phyloP scores from a whole-genome alignment of 1,284 basidiomycete genomes.

The Leccinum colubrinum region DNA sequence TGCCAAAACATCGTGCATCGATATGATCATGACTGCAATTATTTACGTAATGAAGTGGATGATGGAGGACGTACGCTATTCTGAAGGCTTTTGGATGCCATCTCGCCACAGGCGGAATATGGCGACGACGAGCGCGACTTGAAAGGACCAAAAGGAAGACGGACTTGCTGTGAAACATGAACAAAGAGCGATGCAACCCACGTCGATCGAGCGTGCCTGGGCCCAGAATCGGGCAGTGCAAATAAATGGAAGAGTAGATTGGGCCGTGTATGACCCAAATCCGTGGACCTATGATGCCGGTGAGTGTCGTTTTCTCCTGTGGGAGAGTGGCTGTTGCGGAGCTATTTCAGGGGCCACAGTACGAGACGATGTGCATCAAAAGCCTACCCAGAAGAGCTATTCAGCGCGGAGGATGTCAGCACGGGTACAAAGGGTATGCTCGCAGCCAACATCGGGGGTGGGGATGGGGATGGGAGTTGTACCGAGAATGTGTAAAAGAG shows the following conservation, averaged over 20 bases:
- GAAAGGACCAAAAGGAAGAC: conserved; percentile 28
- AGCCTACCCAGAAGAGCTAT: conserved; percentile 34
- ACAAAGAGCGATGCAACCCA: conserved; percentile 10
- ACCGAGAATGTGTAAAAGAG: conserved; percentile 46
- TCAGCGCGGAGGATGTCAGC: conserved; percentile 13
- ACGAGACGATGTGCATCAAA: conserved; percentile 18
- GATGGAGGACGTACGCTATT: conserved; percentile 60
- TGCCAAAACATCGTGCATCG: too few relatives aligned
- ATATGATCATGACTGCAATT: too few relatives aligned
- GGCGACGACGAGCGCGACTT: conserved; percentile 33
- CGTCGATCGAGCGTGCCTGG: conserved; percentile 44
- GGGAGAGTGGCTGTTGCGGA: conserved; percentile 28
- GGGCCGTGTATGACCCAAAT: conserved; percentile 19
- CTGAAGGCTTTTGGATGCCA: conserved; percentile 66
- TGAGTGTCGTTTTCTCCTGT: conserved; percentile 17
- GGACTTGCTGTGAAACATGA: conserved; percentile 28
- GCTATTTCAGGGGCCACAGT: conserved; percentile 25
- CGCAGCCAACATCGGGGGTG: conserved; percentile 17
- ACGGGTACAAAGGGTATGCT: conserved; percentile 27
- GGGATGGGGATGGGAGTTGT: conserved; percentile 14
- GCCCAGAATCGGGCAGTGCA: conserved; percentile 58
- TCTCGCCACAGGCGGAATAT: conserved; percentile 68
- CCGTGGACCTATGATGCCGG: conserved; percentile 35
- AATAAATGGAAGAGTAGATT: conserved; percentile 70
- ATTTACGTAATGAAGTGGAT: conserved; percentile 29